Evolutionary conservation across 805 yeast genomes (phyloP).

Genomic region (Metschnikowia cubensis): DNA sequence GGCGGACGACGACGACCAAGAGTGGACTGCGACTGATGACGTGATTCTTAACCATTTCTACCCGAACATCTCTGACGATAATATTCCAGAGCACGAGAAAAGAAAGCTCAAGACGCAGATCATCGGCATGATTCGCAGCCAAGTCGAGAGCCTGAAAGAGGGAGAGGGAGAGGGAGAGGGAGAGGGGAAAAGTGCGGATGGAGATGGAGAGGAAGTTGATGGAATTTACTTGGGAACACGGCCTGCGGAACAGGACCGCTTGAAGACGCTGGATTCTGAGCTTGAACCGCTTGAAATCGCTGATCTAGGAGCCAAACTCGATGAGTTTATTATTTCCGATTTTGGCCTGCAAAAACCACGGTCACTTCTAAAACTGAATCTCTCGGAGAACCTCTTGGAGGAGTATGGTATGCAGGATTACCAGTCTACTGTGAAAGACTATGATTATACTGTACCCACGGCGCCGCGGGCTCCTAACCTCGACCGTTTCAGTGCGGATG

Average conservation of each 20-base stretch:
- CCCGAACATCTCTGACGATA: conserved; percentile 36
- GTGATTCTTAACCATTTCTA: conserved; percentile 37
- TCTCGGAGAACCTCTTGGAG: conserved; percentile 31
- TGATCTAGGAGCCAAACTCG: conserved; percentile 17
- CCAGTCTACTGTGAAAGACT: conserved; percentile 24
- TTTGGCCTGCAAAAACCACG: conserved; percentile 21
- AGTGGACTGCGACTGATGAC: conserved; percentile 42
- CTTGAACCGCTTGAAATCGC: conserved; percentile 13
- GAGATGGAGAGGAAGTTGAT: conserved; percentile 11
- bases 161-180: neutral
- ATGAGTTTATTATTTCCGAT: conserved; percentile 16
- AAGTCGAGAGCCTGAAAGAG: neutral
- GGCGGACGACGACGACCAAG: conserved; percentile 27
- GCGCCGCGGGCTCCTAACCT: conserved; percentile 16
- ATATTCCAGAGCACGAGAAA: conserved; percentile 31
- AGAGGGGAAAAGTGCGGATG: too few species aligned
- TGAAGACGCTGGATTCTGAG: conserved; percentile 1
- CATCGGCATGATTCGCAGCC: conserved; percentile 17
- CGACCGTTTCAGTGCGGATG: conserved; percentile 22
- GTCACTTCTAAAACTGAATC: conserved; percentile 27
- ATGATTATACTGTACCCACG: conserved; percentile 25
- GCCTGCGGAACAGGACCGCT: neutral
- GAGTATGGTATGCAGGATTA: conserved; percentile 38
- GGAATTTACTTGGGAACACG: conserved; percentile 38
- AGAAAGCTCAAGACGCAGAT: conserved; percentile 35